Evolutionary conservation across 495 filamentous ascomycete genomes (phyloP), one percentile per base, ranked within the genome.

Genomic region (Pseudoneurospora amorphoporcata): DNA sequence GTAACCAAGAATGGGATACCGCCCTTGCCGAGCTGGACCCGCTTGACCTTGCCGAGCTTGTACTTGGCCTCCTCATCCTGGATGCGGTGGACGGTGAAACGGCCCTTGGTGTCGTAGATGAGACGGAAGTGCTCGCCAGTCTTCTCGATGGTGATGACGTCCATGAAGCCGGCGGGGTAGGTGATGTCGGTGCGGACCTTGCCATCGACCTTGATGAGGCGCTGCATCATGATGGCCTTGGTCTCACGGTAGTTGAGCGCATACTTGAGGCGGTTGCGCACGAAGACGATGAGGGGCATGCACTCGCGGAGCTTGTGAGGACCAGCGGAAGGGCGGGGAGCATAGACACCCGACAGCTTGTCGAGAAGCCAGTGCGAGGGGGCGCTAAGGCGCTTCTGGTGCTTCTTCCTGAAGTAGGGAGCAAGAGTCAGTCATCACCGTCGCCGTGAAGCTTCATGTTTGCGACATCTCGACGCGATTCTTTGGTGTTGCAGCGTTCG

Each of bases 1-100:
- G 96, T 98, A 92, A 98, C 95, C 92, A 98, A 97, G 93, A 97
- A 98, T 92, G 95, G 95, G 89, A 99, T 95, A 86, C 95, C 95
- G 86, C 95, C 96, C 84, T 92, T 93, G 89, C 95, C 96, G 79
- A 99, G 90, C 88, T 99, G 96, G 58, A 98, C 95, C 77, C 94
- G 89, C 92, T 97, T 98, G 88, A 98, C 96, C 88, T 98, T 99
- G 86, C 94, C 94, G 74, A 99, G 89, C 92, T 99, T 99, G 92
- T 96, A 99, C 87, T 91, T 89, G 77, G 95, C 94, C 92, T 99
- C 95, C 88, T 97, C 96, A 74, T 90, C 86, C 79, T 95, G 92
- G 88, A 98, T 97, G 81, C 95, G 93, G 91, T 99, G 95, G 80
- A 99, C 94, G 83, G 96, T 98, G 92, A 98, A 99, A 81, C 95